Evolutionary conservation across 2,329 filamentous ascomycete genomes (phyloP), one percentile per base, ranked within the genome.

Genomic region (Fusarium acutatum): DNA sequence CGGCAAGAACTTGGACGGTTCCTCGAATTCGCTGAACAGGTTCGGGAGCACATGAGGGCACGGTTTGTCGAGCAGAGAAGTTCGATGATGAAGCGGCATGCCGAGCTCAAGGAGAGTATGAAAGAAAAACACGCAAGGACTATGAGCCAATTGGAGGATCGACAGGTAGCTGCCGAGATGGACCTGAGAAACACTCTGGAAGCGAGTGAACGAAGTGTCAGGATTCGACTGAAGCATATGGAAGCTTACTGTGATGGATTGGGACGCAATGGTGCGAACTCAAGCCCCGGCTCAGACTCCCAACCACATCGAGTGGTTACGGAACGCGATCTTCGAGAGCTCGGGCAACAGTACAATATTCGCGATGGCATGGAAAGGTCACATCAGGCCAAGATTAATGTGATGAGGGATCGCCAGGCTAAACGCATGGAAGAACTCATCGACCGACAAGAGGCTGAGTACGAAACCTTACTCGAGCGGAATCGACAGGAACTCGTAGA

Each of bases 401-500:
- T 91, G 32, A 86, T 92, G 83, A 85, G 90, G n/a, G 90, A 91
- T 67, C 87, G 88, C 46, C 90, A 92, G 77, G 85, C 88, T 3
- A 90, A 90, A 77, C 84, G 87, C 35, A 87, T 91, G 83, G 89
- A 91, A 75, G 87, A 90, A 68, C 82, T 91, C 8, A 79, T 88
- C 4, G 84, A 86, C 43, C 83, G 86, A 30, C 90, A 92, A 73
- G 86, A 87, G 67, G 78, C 78, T 3, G 89, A 91, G 75, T 76
- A 88, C 57, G 80, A 83, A 30, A 83, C 82, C 52, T 78, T 90
- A n/a, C 76, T 78, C 4, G 82, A 83, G 30, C 86, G 84, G 69
- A 85, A 86, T 58, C 80, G 81, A 20, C 83, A 83, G 44, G 88
- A 90, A 53, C 74, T 87, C 14, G 85, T 88, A 40, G 81, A 83